A percentile compares a stretch with the other conserved stretches of the same genome.
Evolutionary conservation across 257 asterid species (phyloP).

Genomic region (Solanum bulbocastanum): DNA sequence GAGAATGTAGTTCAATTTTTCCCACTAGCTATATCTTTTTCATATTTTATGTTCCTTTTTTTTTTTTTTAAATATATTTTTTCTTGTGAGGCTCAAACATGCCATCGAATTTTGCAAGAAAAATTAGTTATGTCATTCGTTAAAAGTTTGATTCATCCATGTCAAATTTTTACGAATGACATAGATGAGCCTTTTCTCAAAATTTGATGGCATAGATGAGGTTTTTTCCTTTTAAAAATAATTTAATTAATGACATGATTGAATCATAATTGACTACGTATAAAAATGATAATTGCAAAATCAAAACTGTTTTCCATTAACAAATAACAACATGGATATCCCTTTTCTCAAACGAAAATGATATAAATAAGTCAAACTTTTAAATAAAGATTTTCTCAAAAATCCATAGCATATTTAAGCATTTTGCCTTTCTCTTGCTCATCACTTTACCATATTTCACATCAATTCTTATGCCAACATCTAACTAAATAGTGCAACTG

Average conservation of each 20-base stretch:
- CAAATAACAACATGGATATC: rapidly evolving
- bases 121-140: too few relatives aligned
- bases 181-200: too few relatives aligned
- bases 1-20: background rate
- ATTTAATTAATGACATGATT: background rate
- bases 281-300: too few relatives aligned
- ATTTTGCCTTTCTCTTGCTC: background rate
- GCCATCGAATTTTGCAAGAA: background rate
- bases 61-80: too few relatives aligned
- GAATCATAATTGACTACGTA: background rate
- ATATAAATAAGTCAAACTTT: too few relatives aligned
- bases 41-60: background rate
- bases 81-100: background rate
- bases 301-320: too few relatives aligned
- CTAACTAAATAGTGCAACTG: background rate
- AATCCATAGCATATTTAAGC: background rate
- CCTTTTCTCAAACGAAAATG: rapidly evolving
- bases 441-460: background rate
- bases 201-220: too few relatives aligned
- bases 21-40: background rate
- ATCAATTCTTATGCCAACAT: background rate
- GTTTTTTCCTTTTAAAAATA: too few relatives aligned
- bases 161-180: background rate
- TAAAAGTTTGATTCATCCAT: rapidly evolving
- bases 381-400: too few relatives aligned